A percentile compares a stretch with the other conserved stretches of the same genome.
phyloP scores from a whole-genome alignment of 257 asterid genomes.

The Solanum infundibuliforme region DNA sequence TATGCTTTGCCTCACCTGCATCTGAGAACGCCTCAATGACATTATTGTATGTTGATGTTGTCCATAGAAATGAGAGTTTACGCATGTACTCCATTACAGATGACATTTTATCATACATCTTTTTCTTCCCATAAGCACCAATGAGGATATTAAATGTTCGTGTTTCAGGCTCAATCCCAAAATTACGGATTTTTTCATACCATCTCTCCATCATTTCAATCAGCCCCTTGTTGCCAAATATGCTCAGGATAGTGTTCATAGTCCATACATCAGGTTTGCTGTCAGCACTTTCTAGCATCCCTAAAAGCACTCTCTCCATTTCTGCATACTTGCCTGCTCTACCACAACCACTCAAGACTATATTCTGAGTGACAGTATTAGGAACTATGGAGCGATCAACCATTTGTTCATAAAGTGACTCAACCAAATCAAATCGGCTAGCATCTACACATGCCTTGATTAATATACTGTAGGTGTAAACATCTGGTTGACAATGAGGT shows the following conservation, averaged over 20 bases:
- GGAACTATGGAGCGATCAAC: conserved; percentile 49
- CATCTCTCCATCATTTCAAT: conserved; percentile 88
- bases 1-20: conserved; percentile 66
- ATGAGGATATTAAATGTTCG: conserved; percentile 76
- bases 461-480: conserved; percentile 62
- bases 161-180: conserved; percentile 80
- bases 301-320: conserved; percentile 69
- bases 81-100: conserved; percentile 97
- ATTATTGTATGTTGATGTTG: conserved; percentile 85
- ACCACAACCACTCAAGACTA: conserved; percentile 77
- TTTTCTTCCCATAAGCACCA: conserved; percentile 85
- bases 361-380: conserved; percentile 83
- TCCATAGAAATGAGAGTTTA: conserved; percentile 82
- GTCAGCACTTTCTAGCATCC: conserved; percentile 52
- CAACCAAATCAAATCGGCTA: conserved; percentile 58
- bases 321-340: conserved; percentile 71
- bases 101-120: conserved; percentile 90
- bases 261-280: conserved; percentile 82
- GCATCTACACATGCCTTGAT: conserved; percentile 80
- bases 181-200: conserved; percentile 76
- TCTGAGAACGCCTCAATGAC: conserved; percentile 89
- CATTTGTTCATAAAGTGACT: conserved; percentile 62
- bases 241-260: conserved; percentile 68
- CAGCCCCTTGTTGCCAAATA: conserved; percentile 77
- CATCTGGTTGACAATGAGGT: conserved; percentile 87